A percentile compares a stretch with the other conserved stretches of the same genome.
Evolutionary conservation across 2,329 filamentous ascomycete genomes (phyloP).

Genomic region (Aspergillus amoenus): DNA sequence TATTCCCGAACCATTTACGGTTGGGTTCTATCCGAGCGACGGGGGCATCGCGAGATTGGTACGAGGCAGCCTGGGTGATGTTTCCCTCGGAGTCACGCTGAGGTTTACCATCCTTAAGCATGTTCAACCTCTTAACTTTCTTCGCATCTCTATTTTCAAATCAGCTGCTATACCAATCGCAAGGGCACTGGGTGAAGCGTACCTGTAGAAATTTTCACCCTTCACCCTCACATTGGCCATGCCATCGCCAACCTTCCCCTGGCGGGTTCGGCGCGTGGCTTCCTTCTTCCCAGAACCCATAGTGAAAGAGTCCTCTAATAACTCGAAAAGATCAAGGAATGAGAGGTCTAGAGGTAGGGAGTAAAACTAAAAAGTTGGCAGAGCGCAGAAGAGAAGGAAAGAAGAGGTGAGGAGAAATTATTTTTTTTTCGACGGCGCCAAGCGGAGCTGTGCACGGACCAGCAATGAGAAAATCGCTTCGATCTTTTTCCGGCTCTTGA

Average conservation of each 20-base stretch:
- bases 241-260: conserved; percentile 82
- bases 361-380: conserved; percentile 27
- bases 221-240: conserved; percentile 90
- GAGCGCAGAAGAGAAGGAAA: conserved; percentile 30
- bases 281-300: conserved; percentile 97
- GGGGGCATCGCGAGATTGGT: conserved; percentile 78
- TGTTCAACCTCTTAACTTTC: conserved; percentile 83
- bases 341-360: conserved; percentile 29
- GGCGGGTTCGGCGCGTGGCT: conserved; percentile 73
- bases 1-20: conserved; percentile 97
- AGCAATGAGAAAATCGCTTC: conserved; percentile 39
- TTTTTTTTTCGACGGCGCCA: conserved; percentile 38
- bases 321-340: conserved; percentile 23
- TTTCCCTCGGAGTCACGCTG: conserved; percentile 79
- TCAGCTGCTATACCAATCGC: conserved; percentile 10
- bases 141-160: conserved; percentile 63
- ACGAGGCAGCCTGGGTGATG: conserved; percentile 79
- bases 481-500: conserved; percentile 28
- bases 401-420: conserved; percentile 28
- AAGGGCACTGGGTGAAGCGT: conserved; percentile 26
- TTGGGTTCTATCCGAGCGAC: conserved; percentile 90
- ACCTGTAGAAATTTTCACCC: conserved; percentile 98
- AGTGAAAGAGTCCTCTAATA: conserved; percentile 28
- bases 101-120: conserved; percentile 83
- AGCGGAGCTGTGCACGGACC: conserved; percentile 38